Evolutionary conservation across 2,329 filamentous ascomycete species (phyloP).

Genomic region (Sclerotinia sclerotiorum): DNA sequence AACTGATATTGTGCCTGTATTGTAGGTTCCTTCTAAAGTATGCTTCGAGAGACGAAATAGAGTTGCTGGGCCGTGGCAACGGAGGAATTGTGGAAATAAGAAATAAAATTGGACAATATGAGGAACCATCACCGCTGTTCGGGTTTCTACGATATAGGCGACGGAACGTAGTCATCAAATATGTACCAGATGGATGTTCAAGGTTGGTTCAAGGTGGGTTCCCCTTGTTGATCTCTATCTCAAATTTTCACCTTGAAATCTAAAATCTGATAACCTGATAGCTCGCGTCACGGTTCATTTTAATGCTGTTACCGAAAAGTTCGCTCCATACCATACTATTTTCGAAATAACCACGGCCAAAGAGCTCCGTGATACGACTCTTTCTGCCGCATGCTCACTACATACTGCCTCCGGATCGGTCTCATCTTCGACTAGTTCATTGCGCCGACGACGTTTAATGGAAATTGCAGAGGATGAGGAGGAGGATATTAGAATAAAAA

Average conservation of each 20-base stretch:
- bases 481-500: slow-evolving; percentile 58
- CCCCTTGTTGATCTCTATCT: slow-evolving; percentile 31
- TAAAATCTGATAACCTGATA: slow-evolving; percentile 43
- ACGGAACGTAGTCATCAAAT: slow-evolving; percentile 88
- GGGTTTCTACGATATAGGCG: slow-evolving; percentile 88
- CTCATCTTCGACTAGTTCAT: slow-evolving; percentile 79
- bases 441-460: slow-evolving; percentile 74
- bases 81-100: slow-evolving; percentile 84
- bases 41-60: slow-evolving; percentile 80
- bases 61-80: slow-evolving; percentile 71
- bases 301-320: slow-evolving; percentile 65
- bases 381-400: slow-evolving; percentile 84
- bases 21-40: slow-evolving; percentile 93
- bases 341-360: slow-evolving; percentile 73
- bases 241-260: slow-evolving; percentile 28
- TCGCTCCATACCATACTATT: slow-evolving; percentile 82
- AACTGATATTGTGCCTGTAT: slow-evolving; percentile 27
- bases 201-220: slow-evolving; percentile 82
- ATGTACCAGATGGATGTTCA: slow-evolving; percentile 86
- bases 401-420: slow-evolving; percentile 85
- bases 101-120: slow-evolving; percentile 72
- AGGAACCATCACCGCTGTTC: slow-evolving; percentile 84
- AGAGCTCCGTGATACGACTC: slow-evolving; percentile 81
- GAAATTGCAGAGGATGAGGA: slow-evolving; percentile 92
- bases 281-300: slow-evolving; percentile 79